Evolutionary conservation across 805 yeast genomes (phyloP), one percentile per base, ranked within the genome.

Genomic region (Suhomyces tanzawaensis): DNA sequence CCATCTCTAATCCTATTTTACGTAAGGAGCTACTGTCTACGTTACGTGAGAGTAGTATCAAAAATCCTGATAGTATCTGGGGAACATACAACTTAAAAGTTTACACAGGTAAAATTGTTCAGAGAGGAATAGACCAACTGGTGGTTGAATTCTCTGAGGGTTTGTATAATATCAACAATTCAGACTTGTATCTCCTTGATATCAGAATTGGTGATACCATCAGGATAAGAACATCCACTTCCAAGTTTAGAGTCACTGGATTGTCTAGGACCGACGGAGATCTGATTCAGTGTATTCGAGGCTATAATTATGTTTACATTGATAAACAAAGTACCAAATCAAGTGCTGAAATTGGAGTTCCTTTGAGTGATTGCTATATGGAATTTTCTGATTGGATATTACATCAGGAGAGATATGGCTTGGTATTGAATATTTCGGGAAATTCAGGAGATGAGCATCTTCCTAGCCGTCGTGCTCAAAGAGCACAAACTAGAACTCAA

Each of bases 191-290:
- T 44, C 66, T 76, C 3, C 57, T 82, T 16, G 85, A 77, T 51
- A 56, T 82, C 2, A 55, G 77, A 28, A 57, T 81, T 13, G 87
- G 85, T 3, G 88, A 82, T 45, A 49, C 41, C 1, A 67, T 82
- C 1, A 58, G 60, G 12, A 45, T 71, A 21, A 56, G 60, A 11
- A 58, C 62, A 16, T 48, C 55, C 2, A 51, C 55, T 6, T 45
- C 53, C 1, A 53, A 53, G 5, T 77, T 67, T 47, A 37, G 44
- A 4, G 76, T 82, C 3, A 64, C 72, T 1, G 85, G 81, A 0
- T 53, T 82, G 24, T 37, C 31, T 7, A 7, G 36, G 3, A 41
- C 47, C 2, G 49, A 55, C 6, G 44, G 42, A 7, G 48, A 54
- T 13, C 45, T 46, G 0, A 69, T 81, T 5, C 57, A 67, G 34